A percentile compares a stretch with the other conserved stretches of the same genome.
Conservation (phyloP, 768 basidiomycete genomes). For the Infundibulicybe gibba region DNA sequence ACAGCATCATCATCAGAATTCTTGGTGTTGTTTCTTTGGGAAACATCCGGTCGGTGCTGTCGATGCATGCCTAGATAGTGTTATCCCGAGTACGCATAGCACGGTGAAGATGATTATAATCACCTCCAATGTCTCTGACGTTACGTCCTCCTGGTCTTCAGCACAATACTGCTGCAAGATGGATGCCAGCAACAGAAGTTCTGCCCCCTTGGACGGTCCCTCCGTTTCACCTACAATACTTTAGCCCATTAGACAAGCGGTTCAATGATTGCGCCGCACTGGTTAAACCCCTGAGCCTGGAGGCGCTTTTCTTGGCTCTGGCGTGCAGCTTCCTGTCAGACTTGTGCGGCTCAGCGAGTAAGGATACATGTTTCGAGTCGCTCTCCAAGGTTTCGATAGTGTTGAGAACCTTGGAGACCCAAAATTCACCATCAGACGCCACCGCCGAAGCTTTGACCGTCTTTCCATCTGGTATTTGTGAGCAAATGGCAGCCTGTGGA, state of each 20-base stretch:
- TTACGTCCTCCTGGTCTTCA: conserved; percentile 46
- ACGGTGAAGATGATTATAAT: conserved; percentile 2
- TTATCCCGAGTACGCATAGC: conserved; percentile 1
- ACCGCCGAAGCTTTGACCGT: conserved; percentile 53
- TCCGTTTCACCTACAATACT: too few species aligned
- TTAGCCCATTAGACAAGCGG: background rate
- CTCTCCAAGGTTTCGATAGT: conserved; percentile 55
- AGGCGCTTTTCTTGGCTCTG: conserved; percentile 38
- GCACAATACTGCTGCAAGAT: conserved; percentile 72
- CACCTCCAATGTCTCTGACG: conserved; percentile 64
- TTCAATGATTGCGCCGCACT: background rate
- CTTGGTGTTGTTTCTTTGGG: conserved; percentile 39
- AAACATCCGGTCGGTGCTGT: conserved; percentile 57
- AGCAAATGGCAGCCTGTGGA: background rate
- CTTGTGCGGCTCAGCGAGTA: conserved; percentile 49
- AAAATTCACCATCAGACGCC: conserved; percentile 73
- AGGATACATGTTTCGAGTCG: conserved; percentile 65
- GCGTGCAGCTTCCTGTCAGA: conserved; percentile 44
- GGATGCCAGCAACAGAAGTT: conserved; percentile 67
- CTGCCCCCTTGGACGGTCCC: conserved; percentile 64
- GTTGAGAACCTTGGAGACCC: conserved; percentile 65
- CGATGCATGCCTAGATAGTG: conserved; percentile 50
- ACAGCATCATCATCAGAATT: conserved; percentile 28
- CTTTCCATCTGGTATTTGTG: conserved; percentile 35
- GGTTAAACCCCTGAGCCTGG: conserved; percentile 42